Conservation (phyloP, 345 rosid genomes). For the Lepidium aucheri region DNA sequence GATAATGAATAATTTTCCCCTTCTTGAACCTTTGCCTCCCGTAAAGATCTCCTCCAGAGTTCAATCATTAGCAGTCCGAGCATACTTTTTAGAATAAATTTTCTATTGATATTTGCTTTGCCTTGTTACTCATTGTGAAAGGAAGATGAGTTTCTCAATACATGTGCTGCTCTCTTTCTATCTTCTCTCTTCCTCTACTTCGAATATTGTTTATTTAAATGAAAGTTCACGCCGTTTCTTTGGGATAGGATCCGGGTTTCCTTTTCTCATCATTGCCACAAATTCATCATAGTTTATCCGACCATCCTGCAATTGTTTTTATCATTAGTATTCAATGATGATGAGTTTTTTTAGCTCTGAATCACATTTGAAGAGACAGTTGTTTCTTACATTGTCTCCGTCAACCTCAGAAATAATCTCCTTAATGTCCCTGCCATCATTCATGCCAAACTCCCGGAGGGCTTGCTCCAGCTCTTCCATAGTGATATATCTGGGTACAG, state of each 20-base stretch:
- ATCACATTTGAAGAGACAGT: not conserved
- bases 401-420: slow-evolving; percentile 55
- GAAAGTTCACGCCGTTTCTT: slow-evolving; percentile 79
- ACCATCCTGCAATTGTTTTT: slow-evolving; percentile 53
- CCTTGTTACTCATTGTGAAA: slow-evolving; percentile 7
- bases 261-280: slow-evolving; percentile 98
- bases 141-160: slow-evolving; percentile 24
- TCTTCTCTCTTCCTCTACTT: slow-evolving; percentile 21
- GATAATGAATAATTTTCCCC: not conserved
- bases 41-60: slow-evolving; percentile 10
- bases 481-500: slow-evolving; percentile 36
- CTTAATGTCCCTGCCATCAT: slow-evolving; percentile 49
- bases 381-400: slow-evolving; percentile 44
- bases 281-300: slow-evolving; percentile 89
- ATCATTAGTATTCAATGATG: not conserved
- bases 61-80: not conserved
- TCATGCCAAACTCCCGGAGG: slow-evolving; percentile 46
- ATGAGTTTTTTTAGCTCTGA: not conserved
- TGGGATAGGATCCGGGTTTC: slow-evolving; percentile 69
- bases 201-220: slow-evolving; percentile 14
- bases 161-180: slow-evolving; percentile 8
- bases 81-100: not conserved
- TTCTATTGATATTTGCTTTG: slow-evolving; percentile 14
- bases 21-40: slow-evolving; percentile 23
- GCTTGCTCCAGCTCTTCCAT: slow-evolving; percentile 63